Conservation (phyloP, 2,329 filamentous ascomycete genomes). For the Hypomyces perniciosus region DNA sequence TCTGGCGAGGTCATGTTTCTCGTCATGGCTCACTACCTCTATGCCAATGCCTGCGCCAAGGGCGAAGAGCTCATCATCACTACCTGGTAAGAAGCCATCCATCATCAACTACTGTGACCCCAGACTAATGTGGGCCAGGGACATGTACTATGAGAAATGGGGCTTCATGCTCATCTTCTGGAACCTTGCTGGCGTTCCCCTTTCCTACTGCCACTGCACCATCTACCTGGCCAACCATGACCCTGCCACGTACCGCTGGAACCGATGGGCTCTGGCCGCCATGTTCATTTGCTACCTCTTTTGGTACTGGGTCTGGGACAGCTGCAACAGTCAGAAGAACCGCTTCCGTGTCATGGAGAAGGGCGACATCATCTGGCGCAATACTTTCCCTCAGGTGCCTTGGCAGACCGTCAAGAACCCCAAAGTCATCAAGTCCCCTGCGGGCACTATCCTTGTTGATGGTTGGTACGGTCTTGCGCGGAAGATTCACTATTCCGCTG, state of each 20-base stretch:
- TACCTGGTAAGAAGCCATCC: constrained; percentile 53
- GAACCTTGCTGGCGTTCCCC: constrained; percentile 86
- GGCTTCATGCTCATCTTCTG: constrained; percentile 98
- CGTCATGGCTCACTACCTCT: constrained; percentile 84
- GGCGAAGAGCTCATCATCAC: constrained; percentile 86
- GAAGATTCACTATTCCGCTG: constrained; percentile 51
- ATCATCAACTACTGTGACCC: not conserved
- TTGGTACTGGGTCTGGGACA: constrained; percentile 90
- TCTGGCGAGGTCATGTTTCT: constrained; percentile 80
- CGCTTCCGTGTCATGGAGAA: constrained; percentile 77
- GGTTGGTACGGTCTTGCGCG: constrained; percentile 77
- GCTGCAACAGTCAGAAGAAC: constrained; percentile 90
- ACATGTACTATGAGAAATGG: constrained; percentile 97
- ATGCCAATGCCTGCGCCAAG: constrained; percentile 88
- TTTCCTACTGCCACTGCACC: constrained; percentile 91
- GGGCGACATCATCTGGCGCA: constrained; percentile 63
- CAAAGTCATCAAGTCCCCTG: constrained; percentile 64
- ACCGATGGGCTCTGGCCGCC: constrained; percentile 56
- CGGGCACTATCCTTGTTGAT: constrained; percentile 72
- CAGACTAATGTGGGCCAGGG: constrained; percentile 36
- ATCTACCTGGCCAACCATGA: constrained; percentile 82
- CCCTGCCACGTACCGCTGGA: constrained; percentile 72
- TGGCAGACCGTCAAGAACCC: constrained; percentile 82
- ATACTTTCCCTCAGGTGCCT: constrained; percentile 83
- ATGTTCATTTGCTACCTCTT: constrained; percentile 70